Conservation (phyloP, 148 eudicot genomes). For the Silene conica region DNA sequence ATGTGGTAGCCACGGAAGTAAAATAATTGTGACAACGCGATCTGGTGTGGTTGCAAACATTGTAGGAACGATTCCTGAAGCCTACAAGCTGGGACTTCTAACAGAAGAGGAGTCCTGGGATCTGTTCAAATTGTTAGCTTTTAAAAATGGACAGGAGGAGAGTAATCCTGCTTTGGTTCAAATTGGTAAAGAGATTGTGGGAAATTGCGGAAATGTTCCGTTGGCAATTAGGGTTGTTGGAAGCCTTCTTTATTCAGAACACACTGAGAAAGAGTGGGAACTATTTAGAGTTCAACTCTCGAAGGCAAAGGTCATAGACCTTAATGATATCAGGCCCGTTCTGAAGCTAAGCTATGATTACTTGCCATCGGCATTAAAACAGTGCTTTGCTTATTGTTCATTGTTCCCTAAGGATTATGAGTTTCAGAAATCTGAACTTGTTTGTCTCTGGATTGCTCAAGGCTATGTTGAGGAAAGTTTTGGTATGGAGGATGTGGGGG, state of each 20-base stretch:
- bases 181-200: not conserved
- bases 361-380: conserved; percentile 1
- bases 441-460: conserved; percentile 23
- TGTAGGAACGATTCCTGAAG: not conserved
- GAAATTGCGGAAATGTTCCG: conserved; percentile 9
- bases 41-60: not conserved
- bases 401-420: conserved; percentile 6
- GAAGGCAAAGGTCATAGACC: not conserved
- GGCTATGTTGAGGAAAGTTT: not conserved
- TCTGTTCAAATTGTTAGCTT: conserved; percentile 3
- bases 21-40: conserved; percentile 18
- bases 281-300: not conserved
- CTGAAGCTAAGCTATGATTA: conserved; percentile 18
- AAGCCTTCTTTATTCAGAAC: conserved; percentile 2
- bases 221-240: conserved; percentile 16
- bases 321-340: not conserved
- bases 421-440: conserved; percentile 3
- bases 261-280: conserved; percentile 11
- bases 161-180: not conserved
- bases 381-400: conserved; percentile 25
- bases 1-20: conserved; percentile 16
- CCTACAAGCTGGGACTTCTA: conserved; percentile 8
- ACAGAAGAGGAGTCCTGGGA: conserved; percentile 9
- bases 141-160: not conserved
- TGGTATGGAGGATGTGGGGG: conserved; percentile 5